Evolutionary conservation across 2,329 filamentous ascomycete species (phyloP).

Genomic region (Aureobasidium leucospermi): DNA sequence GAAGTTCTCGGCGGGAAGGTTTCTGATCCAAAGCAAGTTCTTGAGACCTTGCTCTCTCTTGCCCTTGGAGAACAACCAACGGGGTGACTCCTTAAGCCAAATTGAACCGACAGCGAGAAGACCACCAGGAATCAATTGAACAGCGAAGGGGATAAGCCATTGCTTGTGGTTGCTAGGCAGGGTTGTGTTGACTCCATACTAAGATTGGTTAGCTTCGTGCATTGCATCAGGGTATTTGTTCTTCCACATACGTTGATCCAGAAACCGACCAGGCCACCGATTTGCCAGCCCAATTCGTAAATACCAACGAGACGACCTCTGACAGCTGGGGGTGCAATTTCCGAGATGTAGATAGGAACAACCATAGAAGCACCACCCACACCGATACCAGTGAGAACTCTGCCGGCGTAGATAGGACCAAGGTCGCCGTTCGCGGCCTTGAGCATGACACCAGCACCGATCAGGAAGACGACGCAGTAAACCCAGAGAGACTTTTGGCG

Average conservation of each 20-base stretch:
- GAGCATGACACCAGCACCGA: conserved; percentile 67
- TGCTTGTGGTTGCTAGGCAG: conserved; percentile 37
- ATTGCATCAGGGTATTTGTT: not conserved
- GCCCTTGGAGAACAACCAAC: conserved; percentile 39
- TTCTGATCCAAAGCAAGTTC: conserved; percentile 56
- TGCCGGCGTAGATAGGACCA: conserved; percentile 51
- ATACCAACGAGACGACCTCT: conserved; percentile 52
- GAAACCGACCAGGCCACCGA: conserved; percentile 44
- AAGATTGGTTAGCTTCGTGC: not conserved
- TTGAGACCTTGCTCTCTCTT: conserved; percentile 34
- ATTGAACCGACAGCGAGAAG: conserved; percentile 43
- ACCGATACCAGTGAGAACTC: conserved; percentile 51
- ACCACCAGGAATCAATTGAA: conserved; percentile 62
- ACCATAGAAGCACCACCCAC: conserved; percentile 51
- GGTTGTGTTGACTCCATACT: conserved; percentile 37
- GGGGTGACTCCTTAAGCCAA: conserved; percentile 38
- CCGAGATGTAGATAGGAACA: conserved; percentile 53
- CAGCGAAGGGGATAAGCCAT: conserved; percentile 47
- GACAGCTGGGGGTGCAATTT: conserved; percentile 51
- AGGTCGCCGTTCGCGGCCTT: conserved; percentile 51
- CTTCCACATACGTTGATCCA: conserved; percentile 43
- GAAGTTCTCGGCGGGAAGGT: conserved; percentile 49
- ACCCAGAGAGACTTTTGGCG: conserved; percentile 57
- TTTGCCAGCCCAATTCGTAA: conserved; percentile 52
- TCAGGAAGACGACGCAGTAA: conserved; percentile 56